Base-by-base conservation (phyloP, 805 yeast species). In the Starmerella vaccinii region DNA sequence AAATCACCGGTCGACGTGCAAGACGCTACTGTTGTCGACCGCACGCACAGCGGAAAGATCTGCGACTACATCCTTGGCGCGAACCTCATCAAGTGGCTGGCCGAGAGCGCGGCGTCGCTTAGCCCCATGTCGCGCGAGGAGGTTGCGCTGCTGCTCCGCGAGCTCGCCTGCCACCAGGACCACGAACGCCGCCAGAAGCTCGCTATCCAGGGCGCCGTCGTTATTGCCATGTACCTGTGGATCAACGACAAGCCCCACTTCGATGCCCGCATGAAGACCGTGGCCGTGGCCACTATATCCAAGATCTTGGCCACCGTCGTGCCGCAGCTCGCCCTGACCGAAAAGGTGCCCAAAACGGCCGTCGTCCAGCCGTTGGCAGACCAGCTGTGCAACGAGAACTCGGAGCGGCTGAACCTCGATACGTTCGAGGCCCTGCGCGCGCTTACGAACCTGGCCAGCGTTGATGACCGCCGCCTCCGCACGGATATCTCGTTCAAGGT, bases 391-490 rank as follows among this genome's bases (percentile, higher is more conserved):
- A 46, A 52, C 46, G 58, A 58, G 15, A 27, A 34, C 24, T 55
- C 64, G 3, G 57, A 49, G 13, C 47, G 61, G 6, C 65, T 32
- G 19, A 54, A 53, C 43, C 62, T 70, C 24, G 73, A 70, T 46
- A 71, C 73, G 19, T 75, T 73, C 56, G 82, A 80, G 58, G 68
- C 80, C 0, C 65, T 84, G 35, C 61, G 81, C 21, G 85, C 89
- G 0, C 69, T 84, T 26, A 84, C 90, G 1, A 84, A 84, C 63
- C 56, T 82, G 7, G 76, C 86, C 0, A 72, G 85, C 0, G 52
- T 71, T 1, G 69, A 68, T 39, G 69, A 68, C 10, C 68, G 70
- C 4, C 64, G 63, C 13, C 64, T 71, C 32, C 71, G 72, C 9
- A 65, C 73, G 24, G 68, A 63, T 12, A 66, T 72, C 5, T 63